phyloP scores from a whole-genome alignment of 2,329 filamentous ascomycete species.

The Penicillium corylophilum region DNA sequence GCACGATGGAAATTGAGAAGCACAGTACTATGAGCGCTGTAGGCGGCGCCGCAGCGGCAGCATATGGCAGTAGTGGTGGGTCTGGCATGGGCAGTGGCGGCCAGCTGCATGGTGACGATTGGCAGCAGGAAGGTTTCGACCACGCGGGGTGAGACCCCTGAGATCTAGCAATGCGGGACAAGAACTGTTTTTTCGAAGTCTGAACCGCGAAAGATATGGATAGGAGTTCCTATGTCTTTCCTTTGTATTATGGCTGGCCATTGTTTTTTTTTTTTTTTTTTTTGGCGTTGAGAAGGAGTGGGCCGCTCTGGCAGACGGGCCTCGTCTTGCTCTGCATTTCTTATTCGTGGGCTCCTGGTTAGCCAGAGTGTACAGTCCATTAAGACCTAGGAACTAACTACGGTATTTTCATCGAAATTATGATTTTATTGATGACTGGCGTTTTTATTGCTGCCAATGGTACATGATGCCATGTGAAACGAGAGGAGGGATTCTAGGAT shows the following conservation, averaged over 20 bases:
- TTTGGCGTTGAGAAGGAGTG: slow-evolving; percentile 9
- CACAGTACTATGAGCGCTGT: slow-evolving; percentile 58
- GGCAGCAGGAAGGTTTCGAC: slow-evolving; percentile 63
- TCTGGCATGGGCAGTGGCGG: slow-evolving; percentile 24
- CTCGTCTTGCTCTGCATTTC: slow-evolving; percentile 3
- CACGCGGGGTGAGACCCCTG: slow-evolving; percentile 19
- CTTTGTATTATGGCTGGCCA: slow-evolving; percentile 1
- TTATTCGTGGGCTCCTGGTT: slow-evolving; percentile 3
- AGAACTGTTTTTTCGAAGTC: slow-evolving; percentile 8
- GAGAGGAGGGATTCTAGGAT: background rate
- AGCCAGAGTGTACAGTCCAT: slow-evolving; percentile 8
- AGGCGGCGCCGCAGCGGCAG: slow-evolving; percentile 41
- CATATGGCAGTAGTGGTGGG: slow-evolving; percentile 30
- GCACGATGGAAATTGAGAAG: slow-evolving; percentile 64
- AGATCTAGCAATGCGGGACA: slow-evolving; percentile 1
- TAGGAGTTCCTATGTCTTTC: slow-evolving; percentile 14
- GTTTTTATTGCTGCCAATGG: background rate
- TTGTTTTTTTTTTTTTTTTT: too few relatives aligned
- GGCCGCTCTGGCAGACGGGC: slow-evolving; percentile 7
- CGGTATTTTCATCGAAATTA: slow-evolving; percentile 1
- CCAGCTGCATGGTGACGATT: slow-evolving; percentile 52
- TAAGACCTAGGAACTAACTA: background rate
- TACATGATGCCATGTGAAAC: background rate
- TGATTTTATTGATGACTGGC: background rate
- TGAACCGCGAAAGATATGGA: slow-evolving; percentile 19